Base-by-base conservation (phyloP, 495 filamentous ascomycete species). In the Neurospora sp. region DNA sequence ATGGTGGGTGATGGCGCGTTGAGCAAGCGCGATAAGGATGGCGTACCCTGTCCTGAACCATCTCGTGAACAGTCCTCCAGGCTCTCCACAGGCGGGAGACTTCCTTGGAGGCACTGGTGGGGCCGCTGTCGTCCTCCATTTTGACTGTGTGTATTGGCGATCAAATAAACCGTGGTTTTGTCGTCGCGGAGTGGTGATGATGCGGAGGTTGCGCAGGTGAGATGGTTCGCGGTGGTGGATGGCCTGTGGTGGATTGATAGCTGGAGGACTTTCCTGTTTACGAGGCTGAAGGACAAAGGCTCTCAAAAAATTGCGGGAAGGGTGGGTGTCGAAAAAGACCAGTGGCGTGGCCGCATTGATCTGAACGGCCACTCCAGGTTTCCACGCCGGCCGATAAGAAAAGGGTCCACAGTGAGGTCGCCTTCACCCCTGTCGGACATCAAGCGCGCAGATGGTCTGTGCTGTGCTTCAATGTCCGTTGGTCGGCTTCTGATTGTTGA, bases 31-130 rank as follows among this genome's bases (percentile, higher is more conserved):
- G 54, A 66, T 35, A 66, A 66, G 54, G 54, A 76, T 39, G 23
- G 77, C 88, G 71, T 86, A 95, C 92, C 76, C 93, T 85, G 78
- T 97, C 93, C 72, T 86, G 86, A 39, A 93, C 90, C 93, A 97
- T 94, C 85, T 96, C 92, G 79, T 94, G 91, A 72, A 94, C 89
- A 3, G 93, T 97, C 79, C 89, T 86, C 91, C 92, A 95, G 77
- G 92, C 92, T 82, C 93, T 92, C 93, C 93, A 97, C 69, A 95
- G 88, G 73, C 90, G 90, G 75, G 90, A 83, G 78, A 91, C 90
- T 81, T 90, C 88, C 77, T 89, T 88, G 69, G 83, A 86, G 69
- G 84, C 83, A 40, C 80, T 78, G 78, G 79, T 82, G 72, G 81
- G 77, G 72, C 77, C 76, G 69, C 84, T 84, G 40, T 90, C 85